Evolutionary conservation across 768 basidiomycete genomes (phyloP).

Genomic region (Tricholoma flavovirens): DNA sequence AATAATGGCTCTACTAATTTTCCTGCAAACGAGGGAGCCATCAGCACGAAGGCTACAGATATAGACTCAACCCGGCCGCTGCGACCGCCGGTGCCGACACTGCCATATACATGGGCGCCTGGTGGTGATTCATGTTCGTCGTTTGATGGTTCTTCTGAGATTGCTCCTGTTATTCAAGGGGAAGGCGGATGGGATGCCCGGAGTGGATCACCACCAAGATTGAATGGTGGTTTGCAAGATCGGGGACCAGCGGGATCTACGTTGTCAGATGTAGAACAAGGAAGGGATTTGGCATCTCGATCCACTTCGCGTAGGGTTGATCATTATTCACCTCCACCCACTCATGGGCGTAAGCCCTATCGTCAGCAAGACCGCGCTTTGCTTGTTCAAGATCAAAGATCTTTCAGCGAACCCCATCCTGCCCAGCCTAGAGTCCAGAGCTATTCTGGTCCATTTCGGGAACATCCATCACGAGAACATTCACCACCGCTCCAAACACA

Average conservation of each 20-base stretch:
- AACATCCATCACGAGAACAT: conserved; percentile 1
- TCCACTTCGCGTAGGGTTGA: conserved; percentile 3
- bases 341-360: no score
- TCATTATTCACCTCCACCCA: conserved; percentile 11
- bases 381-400: background rate
- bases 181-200: conserved; percentile 8
- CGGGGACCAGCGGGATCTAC: background rate
- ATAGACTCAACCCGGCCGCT: background rate
- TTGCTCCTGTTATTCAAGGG: conserved; percentile 9
- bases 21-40: background rate
- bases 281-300: background rate
- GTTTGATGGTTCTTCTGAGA: conserved; percentile 7
- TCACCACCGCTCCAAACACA: background rate
- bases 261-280: background rate
- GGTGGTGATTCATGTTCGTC: background rate
- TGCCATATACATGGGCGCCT: background rate
- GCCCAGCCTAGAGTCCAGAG: background rate
- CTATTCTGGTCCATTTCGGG: background rate
- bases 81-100: background rate
- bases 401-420: background rate
- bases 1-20: background rate
- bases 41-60: background rate
- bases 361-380: background rate
- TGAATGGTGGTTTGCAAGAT: background rate
- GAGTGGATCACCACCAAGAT: background rate